Percentiles rank a stretch among this genome's conserved stretches.
Conservation (phyloP, 2,329 filamentous ascomycete species). For the Trichoderma hamatum region DNA sequence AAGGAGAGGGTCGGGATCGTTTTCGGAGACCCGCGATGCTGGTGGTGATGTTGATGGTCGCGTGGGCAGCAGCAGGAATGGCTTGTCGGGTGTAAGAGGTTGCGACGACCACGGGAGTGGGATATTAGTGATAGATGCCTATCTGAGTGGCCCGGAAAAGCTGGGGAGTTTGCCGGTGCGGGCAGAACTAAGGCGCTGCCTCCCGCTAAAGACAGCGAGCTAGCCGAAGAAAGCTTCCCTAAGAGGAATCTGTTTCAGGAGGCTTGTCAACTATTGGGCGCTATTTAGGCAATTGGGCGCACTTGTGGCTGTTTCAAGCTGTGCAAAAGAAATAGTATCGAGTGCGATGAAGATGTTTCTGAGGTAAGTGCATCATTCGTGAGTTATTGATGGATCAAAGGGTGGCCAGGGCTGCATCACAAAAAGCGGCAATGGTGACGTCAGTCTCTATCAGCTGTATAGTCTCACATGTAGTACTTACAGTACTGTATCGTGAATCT, state of each 20-base stretch:
- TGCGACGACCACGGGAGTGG: neutral
- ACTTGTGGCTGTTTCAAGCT: neutral
- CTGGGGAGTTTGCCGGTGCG: neutral
- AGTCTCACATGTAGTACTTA: slow-evolving; percentile 14
- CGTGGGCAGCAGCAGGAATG: neutral
- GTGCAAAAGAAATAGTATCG: neutral
- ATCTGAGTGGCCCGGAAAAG: neutral
- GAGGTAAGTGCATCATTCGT: neutral
- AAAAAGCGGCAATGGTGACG: neutral
- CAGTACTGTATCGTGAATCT: neutral
- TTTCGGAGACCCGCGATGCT: neutral
- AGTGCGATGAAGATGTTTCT: neutral
- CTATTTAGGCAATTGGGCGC: neutral
- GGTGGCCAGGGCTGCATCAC: neutral
- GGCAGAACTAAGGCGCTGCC: neutral
- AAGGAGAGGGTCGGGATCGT: neutral
- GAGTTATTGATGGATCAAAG: neutral
- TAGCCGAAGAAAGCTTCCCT: neutral
- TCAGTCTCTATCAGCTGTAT: neutral
- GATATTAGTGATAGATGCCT: slow-evolving; percentile 9
- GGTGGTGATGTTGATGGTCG: neutral
- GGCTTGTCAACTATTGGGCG: neutral
- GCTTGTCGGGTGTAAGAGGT: neutral
- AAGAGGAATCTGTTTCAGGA: neutral
- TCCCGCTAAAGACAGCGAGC: neutral